phyloP scores from a whole-genome alignment of 78 protist species.

The Thecamonas trahens region DNA sequence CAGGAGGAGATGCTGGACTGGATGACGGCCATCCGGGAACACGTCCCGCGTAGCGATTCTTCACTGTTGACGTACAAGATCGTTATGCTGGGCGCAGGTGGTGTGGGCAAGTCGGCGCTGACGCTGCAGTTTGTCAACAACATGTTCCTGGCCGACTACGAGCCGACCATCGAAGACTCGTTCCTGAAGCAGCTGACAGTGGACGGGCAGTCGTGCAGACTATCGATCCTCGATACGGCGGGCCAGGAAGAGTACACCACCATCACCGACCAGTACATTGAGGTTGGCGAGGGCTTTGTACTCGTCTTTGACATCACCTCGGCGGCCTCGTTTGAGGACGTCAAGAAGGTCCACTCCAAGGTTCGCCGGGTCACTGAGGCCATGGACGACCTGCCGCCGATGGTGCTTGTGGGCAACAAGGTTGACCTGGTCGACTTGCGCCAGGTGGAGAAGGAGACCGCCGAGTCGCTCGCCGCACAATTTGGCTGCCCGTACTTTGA shows the following conservation, averaged over 20 bases:
- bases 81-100: conserved; percentile 33
- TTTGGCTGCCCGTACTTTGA: background rate
- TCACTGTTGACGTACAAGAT: too few relatives aligned
- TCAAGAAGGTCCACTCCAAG: background rate
- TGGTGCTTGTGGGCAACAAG: conserved; percentile 52
- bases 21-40: too few relatives aligned
- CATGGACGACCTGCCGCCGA: conserved; percentile 7
- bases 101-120: conserved; percentile 53
- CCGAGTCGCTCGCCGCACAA: too few relatives aligned
- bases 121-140: conserved; percentile 47
- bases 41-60: too few relatives aligned
- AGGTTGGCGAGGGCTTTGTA: conserved; percentile 50
- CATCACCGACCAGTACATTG: conserved; percentile 44
- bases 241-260: conserved; percentile 12
- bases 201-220: background rate
- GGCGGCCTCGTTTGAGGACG: conserved; percentile 21
- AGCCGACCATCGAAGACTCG: conserved; percentile 53
- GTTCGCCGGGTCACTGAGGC: background rate
- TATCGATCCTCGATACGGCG: background rate
- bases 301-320: conserved; percentile 25
- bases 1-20: too few relatives aligned
- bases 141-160: conserved; percentile 45
- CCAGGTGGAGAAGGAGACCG: conserved; percentile 1
- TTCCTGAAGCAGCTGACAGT: conserved; percentile 14
- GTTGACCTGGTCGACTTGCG: conserved; percentile 31